A percentile compares a stretch with the other conserved stretches of the same genome.
Conservation (phyloP, 768 basidiomycete genomes). For the Hericium rajendrae region DNA sequence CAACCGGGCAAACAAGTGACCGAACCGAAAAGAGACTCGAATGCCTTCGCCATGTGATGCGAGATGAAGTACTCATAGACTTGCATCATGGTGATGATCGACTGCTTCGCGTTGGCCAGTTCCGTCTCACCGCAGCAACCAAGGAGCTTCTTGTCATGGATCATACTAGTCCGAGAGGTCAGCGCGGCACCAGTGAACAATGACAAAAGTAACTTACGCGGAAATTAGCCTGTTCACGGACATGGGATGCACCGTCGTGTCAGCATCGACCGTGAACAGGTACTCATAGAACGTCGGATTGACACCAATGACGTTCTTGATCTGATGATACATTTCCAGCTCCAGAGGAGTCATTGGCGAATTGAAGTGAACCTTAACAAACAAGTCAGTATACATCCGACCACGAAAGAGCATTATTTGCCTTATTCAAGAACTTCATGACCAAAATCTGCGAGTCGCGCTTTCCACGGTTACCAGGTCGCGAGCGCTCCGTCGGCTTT, state of each 20-base stretch:
- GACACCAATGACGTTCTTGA: conserved; percentile 99
- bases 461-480: conserved; percentile 97
- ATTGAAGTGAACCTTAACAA: conserved; percentile 83
- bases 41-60: conserved; percentile 97
- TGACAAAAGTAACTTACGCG: conserved; percentile 48
- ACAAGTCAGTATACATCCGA: not conserved
- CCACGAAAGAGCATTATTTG: conserved; percentile 20
- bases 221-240: conserved; percentile 89
- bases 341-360: conserved; percentile 94
- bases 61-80: conserved; percentile 99
- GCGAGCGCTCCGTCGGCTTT: conserved; percentile 85
- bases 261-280: conserved; percentile 86
- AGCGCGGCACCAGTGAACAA: not conserved
- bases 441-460: conserved; percentile 94
- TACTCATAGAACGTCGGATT: conserved; percentile 99
- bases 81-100: conserved; percentile 96
- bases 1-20: conserved; percentile 99
- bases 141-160: conserved; percentile 90
- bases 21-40: conserved; percentile 93
- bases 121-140: conserved; percentile 95
- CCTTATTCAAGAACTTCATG: conserved; percentile 98
- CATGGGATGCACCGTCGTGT: conserved; percentile 84
- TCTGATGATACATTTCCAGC: conserved; percentile 97
- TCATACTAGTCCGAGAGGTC: conserved; percentile 52
- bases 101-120: conserved; percentile 88